Evolutionary conservation across 441 rosid genomes (phyloP).

Genomic region (Populus tomentosa): DNA sequence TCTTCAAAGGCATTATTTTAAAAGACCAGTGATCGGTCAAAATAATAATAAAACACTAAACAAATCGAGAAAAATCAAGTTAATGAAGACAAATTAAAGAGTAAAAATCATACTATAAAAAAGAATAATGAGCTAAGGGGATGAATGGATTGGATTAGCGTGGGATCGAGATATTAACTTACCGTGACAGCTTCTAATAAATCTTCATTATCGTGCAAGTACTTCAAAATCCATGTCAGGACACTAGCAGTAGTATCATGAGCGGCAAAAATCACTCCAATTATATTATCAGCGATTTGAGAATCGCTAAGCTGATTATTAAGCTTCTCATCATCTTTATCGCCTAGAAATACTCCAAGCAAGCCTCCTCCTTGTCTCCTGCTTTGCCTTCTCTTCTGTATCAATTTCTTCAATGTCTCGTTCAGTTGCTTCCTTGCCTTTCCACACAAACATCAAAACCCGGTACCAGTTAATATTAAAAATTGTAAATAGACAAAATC

Average conservation of each 20-base stretch:
- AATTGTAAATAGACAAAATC: background rate
- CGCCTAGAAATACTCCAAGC: slow-evolving; percentile 55
- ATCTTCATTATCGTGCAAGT: slow-evolving; percentile 57
- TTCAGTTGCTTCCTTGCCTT: slow-evolving; percentile 69
- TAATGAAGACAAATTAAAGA: no score
- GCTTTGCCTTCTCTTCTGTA: slow-evolving; percentile 55
- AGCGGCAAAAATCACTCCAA: slow-evolving; percentile 95
- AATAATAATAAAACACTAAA: no score
- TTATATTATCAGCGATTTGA: slow-evolving; percentile 84
- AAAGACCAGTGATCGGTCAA: no score
- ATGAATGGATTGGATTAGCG: no score
- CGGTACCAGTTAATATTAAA: background rate
- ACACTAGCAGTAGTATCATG: slow-evolving; percentile 90
- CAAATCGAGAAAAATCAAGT: no score
- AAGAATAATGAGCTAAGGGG: no score
- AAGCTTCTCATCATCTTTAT: slow-evolving; percentile 26
- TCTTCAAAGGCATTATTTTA: no score
- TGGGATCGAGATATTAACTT: slow-evolving; percentile 1
- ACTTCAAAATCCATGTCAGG: slow-evolving; percentile 79
- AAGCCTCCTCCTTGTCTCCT: slow-evolving; percentile 50
- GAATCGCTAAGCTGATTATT: slow-evolving; percentile 47
- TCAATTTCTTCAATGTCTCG: slow-evolving; percentile 47
- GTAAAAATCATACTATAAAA: no score
- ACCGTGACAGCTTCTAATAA: slow-evolving; percentile 62
- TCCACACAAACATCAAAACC: background rate